These are phyloP conservation scores for Modicella reniformis DNA, from an alignment of 371 early-diverging fungal species.

Conservation along the genomic window DNA sequence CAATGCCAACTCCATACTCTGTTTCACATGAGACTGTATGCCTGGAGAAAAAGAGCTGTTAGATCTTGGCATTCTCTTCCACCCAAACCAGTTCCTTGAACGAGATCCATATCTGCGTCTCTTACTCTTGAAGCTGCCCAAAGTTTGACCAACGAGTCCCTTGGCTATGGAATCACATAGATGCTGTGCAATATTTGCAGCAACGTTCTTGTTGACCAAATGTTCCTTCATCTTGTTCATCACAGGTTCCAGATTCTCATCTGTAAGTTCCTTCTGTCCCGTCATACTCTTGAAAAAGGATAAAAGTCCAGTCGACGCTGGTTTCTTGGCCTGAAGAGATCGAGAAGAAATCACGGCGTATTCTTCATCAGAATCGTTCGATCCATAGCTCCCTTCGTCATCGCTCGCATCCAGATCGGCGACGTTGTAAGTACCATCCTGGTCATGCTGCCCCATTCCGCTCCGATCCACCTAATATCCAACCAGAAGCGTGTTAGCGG, in stretches of 20 bases:
- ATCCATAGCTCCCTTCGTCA: constrained; percentile 63
- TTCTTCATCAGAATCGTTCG: constrained; percentile 44
- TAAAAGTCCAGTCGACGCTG: constrained; percentile 60
- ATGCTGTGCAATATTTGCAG: constrained; percentile 88
- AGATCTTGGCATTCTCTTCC: too few relatives aligned
- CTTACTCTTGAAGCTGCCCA: constrained; percentile 81
- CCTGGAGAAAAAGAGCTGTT: constrained; percentile 54
- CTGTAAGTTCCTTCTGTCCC: constrained; percentile 70
- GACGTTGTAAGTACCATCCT: constrained; percentile 86
- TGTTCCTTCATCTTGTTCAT: constrained; percentile 89
- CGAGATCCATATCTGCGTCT: too few relatives aligned
- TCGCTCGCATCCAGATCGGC: constrained; percentile 74
- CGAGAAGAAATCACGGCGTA: constrained; percentile 53
- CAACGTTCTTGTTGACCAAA: constrained; percentile 93
- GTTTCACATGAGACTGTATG: constrained; percentile 74
- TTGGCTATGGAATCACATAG: constrained; percentile 83
- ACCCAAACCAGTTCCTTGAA: too few relatives aligned
- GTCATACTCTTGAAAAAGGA: constrained; percentile 78
- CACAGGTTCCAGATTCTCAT: constrained; percentile 75
- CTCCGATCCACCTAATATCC: constrained; percentile 63
- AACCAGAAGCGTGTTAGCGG: too few relatives aligned
- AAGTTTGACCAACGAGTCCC: constrained; percentile 81
- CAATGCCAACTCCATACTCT: constrained; percentile 83
- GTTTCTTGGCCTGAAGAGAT: constrained; percentile 39
- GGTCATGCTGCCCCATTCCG: constrained; percentile 65